A percentile compares a stretch with the other conserved stretches of the same genome.
Conservation (phyloP, 257 asterid genomes). For the Capsicum rhomboideum region DNA sequence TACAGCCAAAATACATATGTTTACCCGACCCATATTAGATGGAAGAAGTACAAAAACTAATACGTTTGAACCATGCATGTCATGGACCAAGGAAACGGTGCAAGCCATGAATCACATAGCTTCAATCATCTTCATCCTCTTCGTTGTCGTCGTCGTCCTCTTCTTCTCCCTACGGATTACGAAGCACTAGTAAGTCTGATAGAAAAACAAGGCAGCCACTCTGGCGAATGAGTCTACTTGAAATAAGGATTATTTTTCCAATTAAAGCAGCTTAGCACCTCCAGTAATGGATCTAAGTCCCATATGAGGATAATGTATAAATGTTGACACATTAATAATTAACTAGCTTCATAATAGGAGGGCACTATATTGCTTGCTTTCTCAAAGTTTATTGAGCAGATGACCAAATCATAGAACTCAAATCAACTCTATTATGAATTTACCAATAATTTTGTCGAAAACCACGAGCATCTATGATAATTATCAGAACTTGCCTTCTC, state of each 20-base stretch:
- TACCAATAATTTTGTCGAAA: not conserved
- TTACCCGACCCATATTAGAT: not conserved
- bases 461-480: not conserved
- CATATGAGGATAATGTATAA: not conserved
- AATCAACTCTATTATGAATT: not conserved
- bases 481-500: not conserved
- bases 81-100: not conserved
- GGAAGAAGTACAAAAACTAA: not conserved
- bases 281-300: too few species aligned
- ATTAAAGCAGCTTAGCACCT: not conserved
- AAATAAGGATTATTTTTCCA: not conserved
- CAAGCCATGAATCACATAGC: not conserved
- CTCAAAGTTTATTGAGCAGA: not conserved
- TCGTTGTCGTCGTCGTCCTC: not conserved
- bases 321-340: not conserved
- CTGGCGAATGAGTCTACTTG: not conserved
- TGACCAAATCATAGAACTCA: not conserved
- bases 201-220: not conserved
- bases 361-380: not conserved
- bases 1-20: not conserved
- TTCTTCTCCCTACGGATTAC: not conserved
- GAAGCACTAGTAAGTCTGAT: not conserved
- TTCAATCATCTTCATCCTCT: not conserved
- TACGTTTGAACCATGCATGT: not conserved
- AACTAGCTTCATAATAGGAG: not conserved